phyloP scores from a whole-genome alignment of 2,329 filamentous ascomycete species.

The Cordyceps javanica region DNA sequence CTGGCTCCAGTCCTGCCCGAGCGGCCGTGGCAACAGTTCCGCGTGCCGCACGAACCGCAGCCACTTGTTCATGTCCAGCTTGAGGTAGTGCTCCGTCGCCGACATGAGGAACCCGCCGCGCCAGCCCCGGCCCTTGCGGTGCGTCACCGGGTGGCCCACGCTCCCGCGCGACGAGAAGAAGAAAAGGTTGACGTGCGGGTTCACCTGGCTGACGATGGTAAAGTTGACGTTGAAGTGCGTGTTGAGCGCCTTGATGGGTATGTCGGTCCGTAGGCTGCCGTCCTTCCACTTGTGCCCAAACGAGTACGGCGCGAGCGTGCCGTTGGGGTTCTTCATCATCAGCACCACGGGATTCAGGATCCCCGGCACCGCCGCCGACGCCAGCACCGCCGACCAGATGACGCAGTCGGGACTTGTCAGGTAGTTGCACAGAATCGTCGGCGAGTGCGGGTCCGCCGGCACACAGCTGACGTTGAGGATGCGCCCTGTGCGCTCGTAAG shows the following conservation, averaged over 20 bases:
- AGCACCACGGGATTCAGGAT: slow-evolving; percentile 94
- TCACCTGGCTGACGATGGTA: slow-evolving; percentile 81
- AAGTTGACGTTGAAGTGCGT: slow-evolving; percentile 98
- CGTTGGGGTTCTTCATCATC: slow-evolving; percentile 77
- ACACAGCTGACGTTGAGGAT: slow-evolving; percentile 96
- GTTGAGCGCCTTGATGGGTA: slow-evolving; percentile 89
- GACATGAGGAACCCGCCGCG: slow-evolving; percentile 90
- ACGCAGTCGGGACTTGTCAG: slow-evolving; percentile 94
- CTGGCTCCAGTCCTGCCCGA: slow-evolving; percentile 95
- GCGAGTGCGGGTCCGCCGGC: slow-evolving; percentile 90
- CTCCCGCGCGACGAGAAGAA: slow-evolving; percentile 94
- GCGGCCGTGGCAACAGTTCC: slow-evolving; percentile 79
- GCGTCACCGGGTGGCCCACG: slow-evolving; percentile 88
- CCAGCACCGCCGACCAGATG: slow-evolving; percentile 94
- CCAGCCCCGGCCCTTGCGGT: slow-evolving; percentile 90
- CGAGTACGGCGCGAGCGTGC: slow-evolving; percentile 77
- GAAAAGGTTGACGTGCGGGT: slow-evolving; percentile 97
- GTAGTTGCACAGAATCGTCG: slow-evolving; percentile 88
- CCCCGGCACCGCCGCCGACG: slow-evolving; percentile 90
- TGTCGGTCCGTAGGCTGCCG: slow-evolving; percentile 87
- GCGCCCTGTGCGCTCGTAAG: slow-evolving; percentile 86
- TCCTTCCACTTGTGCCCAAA: slow-evolving; percentile 99
- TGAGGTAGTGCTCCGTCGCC: slow-evolving; percentile 89
- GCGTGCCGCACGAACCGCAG: slow-evolving; percentile 89
- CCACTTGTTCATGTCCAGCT: slow-evolving; percentile 96